These are phyloP conservation scores for Fusarium fracticaudum DNA, from an alignment of 2,329 filamentous ascomycete species.

Conservation along the genomic window DNA sequence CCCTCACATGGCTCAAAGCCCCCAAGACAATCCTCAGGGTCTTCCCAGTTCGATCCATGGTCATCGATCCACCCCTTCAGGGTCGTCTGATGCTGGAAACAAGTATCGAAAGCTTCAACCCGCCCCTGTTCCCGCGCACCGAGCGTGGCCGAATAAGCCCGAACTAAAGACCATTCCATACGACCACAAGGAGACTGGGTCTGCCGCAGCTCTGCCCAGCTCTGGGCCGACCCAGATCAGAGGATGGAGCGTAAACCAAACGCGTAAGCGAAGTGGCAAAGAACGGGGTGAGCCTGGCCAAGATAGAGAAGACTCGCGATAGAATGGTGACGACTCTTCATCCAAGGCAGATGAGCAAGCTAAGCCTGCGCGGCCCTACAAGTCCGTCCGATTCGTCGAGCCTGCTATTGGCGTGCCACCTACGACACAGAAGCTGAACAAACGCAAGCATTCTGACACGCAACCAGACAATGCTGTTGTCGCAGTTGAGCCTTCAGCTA, in stretches of 20 bases:
- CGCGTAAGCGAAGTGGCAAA: constrained; percentile 51
- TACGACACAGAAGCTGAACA: constrained; percentile 20
- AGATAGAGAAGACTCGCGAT: constrained; percentile 53
- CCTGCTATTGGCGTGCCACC: constrained; percentile 34
- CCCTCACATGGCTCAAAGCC: constrained; percentile 48
- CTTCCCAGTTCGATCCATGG: constrained; percentile 45
- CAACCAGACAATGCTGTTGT: neutral
- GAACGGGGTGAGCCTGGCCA: constrained; percentile 48
- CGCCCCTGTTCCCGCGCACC: constrained; percentile 63
- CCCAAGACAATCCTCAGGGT: constrained; percentile 48
- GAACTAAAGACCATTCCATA: constrained; percentile 69
- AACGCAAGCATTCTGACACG: constrained; percentile 3
- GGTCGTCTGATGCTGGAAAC: constrained; percentile 50
- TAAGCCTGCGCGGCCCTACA: constrained; percentile 20
- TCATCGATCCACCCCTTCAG: constrained; percentile 52
- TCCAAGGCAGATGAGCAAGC: constrained; percentile 31
- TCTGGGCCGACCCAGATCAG: constrained; percentile 66
- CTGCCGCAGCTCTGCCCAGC: constrained; percentile 64
- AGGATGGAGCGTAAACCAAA: constrained; percentile 63
- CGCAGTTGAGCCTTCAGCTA: neutral
- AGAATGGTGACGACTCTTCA: constrained; percentile 45
- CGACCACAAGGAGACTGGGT: constrained; percentile 67
- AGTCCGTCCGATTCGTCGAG: constrained; percentile 39
- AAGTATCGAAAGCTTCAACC: constrained; percentile 69
- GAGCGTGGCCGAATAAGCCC: constrained; percentile 56